These are phyloP conservation scores for Fremontodendron californicum DNA, from an alignment of 345 rosid genomes.

Conservation along the genomic window DNA sequence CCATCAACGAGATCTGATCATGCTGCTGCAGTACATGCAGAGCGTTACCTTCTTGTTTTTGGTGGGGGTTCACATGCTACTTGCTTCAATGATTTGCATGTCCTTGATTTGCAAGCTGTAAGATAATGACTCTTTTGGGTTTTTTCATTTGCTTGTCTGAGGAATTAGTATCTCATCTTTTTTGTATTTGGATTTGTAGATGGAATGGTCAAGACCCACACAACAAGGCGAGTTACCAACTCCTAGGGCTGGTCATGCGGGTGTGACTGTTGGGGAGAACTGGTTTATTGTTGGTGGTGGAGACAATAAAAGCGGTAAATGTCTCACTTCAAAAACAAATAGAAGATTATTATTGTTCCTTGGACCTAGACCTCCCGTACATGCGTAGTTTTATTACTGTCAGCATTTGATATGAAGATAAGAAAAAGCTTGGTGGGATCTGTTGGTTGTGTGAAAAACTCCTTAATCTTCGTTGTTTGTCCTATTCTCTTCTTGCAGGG, in stretches of 20 bases:
- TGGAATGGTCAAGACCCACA: conserved; percentile 97
- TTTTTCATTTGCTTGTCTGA: conserved; percentile 3
- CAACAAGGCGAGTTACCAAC: conserved; percentile 89
- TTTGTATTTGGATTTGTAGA: conserved; percentile 40
- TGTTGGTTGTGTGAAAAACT: conserved; percentile 1
- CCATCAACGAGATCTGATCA: conserved; percentile 99
- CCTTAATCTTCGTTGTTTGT: background rate
- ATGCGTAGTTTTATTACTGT: background rate
- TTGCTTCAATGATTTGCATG: conserved; percentile 93
- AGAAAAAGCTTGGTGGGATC: background rate
- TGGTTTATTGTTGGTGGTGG: conserved; percentile 99
- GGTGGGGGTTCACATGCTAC: conserved; percentile 97
- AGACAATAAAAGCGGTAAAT: conserved; percentile 88
- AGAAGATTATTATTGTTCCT: background rate
- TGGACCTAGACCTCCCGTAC: background rate
- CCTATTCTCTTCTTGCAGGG: conserved; percentile 49
- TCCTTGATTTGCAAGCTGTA: conserved; percentile 93
- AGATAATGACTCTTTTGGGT: conserved; percentile 36
- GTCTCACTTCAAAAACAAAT: conserved; percentile 15
- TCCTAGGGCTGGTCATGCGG: conserved; percentile 96
- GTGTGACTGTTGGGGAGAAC: conserved; percentile 91
- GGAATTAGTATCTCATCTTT: conserved; percentile 13
- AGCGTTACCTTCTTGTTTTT: conserved; percentile 89
- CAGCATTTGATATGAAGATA: background rate
- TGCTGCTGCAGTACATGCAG: conserved; percentile 94